Evolutionary conservation across 78 protist species (phyloP).

Genomic region (Diacronema lutheri): DNA sequence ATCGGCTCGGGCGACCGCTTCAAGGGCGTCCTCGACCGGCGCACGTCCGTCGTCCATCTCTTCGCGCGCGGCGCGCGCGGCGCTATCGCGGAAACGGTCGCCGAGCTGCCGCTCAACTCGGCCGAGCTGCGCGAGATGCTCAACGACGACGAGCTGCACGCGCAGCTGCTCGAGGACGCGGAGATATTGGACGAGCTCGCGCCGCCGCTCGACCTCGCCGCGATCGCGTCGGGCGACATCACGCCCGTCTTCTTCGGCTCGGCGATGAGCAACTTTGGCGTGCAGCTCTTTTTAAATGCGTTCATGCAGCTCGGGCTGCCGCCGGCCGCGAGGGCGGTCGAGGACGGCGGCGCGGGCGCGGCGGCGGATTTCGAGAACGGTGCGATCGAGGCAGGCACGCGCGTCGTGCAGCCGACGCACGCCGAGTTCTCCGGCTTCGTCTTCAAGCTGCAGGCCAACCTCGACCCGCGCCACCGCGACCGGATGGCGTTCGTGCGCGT

Average conservation of each 20-base stretch:
- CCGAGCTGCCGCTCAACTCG: background rate
- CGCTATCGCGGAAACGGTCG: background rate
- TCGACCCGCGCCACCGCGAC: conserved; percentile 44
- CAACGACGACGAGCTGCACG: conserved; percentile 6
- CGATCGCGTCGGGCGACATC: background rate
- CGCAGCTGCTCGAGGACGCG: conserved; percentile 17
- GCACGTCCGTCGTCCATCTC: background rate
- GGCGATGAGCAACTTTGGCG: conserved; percentile 38
- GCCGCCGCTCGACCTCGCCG: background rate
- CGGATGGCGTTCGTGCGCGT: conserved; percentile 40
- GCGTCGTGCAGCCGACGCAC: background rate
- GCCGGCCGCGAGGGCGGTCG: conserved; percentile 9
- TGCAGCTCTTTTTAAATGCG: conserved; percentile 3
- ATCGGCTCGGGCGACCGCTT: conserved; percentile 48
- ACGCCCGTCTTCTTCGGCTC: conserved; percentile 38
- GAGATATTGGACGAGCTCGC: conserved; percentile 23
- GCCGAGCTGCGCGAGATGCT: background rate
- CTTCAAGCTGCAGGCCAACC: conserved; percentile 48
- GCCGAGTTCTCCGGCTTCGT: conserved; percentile 40
- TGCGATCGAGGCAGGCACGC: background rate
- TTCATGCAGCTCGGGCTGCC: background rate
- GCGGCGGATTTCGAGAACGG: background rate
- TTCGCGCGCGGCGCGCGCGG: conserved; percentile 23
- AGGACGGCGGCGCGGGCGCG: background rate
- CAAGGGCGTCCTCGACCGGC: conserved; percentile 28